phyloP scores from a whole-genome alignment of 768 basidiomycete species.

The Clitopilus hobsonii region DNA sequence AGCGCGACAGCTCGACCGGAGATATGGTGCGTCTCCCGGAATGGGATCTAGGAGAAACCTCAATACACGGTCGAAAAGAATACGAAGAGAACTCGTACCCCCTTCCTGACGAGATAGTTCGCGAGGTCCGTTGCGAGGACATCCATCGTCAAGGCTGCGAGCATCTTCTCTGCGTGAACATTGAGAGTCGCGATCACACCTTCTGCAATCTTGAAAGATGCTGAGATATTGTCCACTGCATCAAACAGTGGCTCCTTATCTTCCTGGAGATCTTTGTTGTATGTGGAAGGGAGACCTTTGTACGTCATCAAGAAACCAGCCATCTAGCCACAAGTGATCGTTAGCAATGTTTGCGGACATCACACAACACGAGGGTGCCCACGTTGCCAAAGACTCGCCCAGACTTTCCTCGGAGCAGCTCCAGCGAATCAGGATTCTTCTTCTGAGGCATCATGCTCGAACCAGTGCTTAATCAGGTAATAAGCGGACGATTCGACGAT shows the following conservation, averaged over 20 bases:
- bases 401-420: slow-evolving; percentile 91
- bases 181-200: slow-evolving; percentile 84
- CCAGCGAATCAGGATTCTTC: slow-evolving; percentile 96
- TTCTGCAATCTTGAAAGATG: slow-evolving; percentile 88
- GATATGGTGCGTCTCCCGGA: slow-evolving; percentile 98
- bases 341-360: slow-evolving; percentile 2
- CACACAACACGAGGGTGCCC: slow-evolving; percentile 16
- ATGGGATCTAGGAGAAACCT: slow-evolving; percentile 67
- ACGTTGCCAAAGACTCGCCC: slow-evolving; percentile 94
- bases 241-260: slow-evolving; percentile 98
- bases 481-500: neutral
- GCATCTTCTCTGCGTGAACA: slow-evolving; percentile 92
- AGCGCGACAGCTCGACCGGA: slow-evolving; percentile 95
- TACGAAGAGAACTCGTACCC: slow-evolving; percentile 52
- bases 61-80: neutral
- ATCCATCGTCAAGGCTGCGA: slow-evolving; percentile 88
- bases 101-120: slow-evolving; percentile 97
- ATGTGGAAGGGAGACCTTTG: slow-evolving; percentile 96
- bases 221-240: slow-evolving; percentile 81
- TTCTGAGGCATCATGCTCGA: slow-evolving; percentile 99
- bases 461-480: slow-evolving; percentile 63
- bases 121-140: slow-evolving; percentile 98
- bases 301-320: slow-evolving; percentile 96
- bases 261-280: slow-evolving; percentile 99
- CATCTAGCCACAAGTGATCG: slow-evolving; percentile 50